Base-by-base conservation (phyloP, 176 grass and related monocot genomes). In the Puya raimondii region DNA sequence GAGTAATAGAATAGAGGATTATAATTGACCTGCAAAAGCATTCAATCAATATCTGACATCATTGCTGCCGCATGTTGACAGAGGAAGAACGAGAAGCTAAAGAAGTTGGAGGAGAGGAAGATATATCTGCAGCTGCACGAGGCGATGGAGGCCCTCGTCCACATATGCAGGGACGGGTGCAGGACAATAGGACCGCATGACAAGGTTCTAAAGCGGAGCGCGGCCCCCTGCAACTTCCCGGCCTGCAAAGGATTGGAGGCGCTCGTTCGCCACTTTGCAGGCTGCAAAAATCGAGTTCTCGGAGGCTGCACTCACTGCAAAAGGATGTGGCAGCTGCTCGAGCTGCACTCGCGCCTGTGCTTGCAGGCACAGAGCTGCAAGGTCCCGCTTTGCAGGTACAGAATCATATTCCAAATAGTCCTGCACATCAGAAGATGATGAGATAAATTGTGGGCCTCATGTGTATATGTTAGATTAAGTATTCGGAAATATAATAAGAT, bases 101-200 rank as follows among this genome's bases (percentile, higher is more conserved):
- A 80, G 64, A 83, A 29, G 25, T 12, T 68, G 51, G 85, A 88
- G 10, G 91, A 91, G 57, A 77, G 72, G 25, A 88, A 88, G 69
- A 84, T 91, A 33, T 96, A 96, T 58, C 48, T 82, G 42, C 88
- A 91, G 15, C 53, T 96, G 9, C 51, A 91, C 18, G 82, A 96
- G 70, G 88, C 88, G 9, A 96, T 96, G 88, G 91, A 88, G 65
- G 91, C 91, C 12, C 80, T 96, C 11, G 65, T 96, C 14, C 91
- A 96, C 75, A 86, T 96, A 59, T 96, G 85, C 78, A 65, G 68
- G 29, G 91, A 96, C 9, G 91, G 91, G 23, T 96, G 91, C 56
- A 84, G 66, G 56, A 96, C 88, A 1, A 96, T 96, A 14, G 91
- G 91, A 2, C 91, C 91, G 42, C 80, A 82, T 29, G 85, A 91